Percentiles rank a stretch among this genome's conserved stretches.
phyloP scores from a whole-genome alignment of 2,329 filamentous ascomycete genomes.

The Trichophyton verrucosum region DNA sequence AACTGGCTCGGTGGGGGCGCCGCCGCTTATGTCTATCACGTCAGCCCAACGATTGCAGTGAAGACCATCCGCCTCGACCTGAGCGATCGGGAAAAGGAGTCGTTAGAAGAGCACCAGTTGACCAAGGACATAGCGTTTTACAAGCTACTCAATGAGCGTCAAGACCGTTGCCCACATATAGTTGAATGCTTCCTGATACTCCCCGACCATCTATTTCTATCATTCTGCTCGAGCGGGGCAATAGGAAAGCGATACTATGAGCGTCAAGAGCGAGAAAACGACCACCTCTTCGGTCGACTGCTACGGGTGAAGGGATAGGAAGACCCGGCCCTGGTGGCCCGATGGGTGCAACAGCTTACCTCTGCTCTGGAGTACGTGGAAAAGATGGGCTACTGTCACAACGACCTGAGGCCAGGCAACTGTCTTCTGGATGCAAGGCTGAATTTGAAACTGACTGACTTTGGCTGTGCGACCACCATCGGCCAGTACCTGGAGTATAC shows the following conservation, averaged over 20 bases:
- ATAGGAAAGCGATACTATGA: not conserved
- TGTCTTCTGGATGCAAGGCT: conserved; percentile 13
- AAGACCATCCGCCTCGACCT: not conserved
- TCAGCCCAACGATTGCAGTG: not conserved
- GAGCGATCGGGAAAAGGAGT: not conserved
- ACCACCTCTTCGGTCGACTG: conserved; percentile 5
- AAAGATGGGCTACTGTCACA: conserved; percentile 15
- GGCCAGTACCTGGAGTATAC: conserved; percentile 11
- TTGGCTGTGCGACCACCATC: conserved; percentile 13
- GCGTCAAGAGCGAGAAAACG: conserved; percentile 8
- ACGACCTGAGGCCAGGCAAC: conserved; percentile 8
- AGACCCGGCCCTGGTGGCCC: conserved; percentile 13
- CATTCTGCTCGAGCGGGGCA: conserved; percentile 8
- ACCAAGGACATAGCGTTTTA: conserved; percentile 11
- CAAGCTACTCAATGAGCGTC: conserved; percentile 9
- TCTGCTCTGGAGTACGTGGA: conserved; percentile 15
- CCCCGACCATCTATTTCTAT: conserved; percentile 13
- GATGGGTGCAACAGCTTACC: conserved; percentile 14
- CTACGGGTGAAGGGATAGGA: conserved; percentile 13
- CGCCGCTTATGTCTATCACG: not conserved
- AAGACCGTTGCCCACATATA: conserved; percentile 12
- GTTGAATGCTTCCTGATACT: conserved; percentile 13
- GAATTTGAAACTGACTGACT: conserved; percentile 12
- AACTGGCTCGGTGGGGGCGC: not conserved
- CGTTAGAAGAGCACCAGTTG: conserved; percentile 2